Evolutionary conservation across 2,329 filamentous ascomycete species (phyloP).

Genomic region (Penicillium occitanis): DNA sequence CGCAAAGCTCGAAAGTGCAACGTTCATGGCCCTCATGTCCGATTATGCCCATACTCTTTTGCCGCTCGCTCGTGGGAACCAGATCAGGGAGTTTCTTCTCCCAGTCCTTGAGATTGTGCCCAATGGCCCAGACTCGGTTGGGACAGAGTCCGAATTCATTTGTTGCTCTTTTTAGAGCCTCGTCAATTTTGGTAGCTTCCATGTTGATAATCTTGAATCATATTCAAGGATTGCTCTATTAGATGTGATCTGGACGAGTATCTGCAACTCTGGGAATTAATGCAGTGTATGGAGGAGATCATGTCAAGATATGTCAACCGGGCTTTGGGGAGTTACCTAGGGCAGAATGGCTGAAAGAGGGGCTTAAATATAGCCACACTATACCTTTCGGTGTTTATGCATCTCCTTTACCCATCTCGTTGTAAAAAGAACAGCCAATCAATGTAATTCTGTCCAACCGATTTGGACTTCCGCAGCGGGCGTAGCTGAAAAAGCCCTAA

Average conservation of each 20-base stretch:
- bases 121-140: constrained; percentile 20
- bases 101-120: neutral
- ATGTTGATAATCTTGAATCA: neutral
- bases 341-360: neutral
- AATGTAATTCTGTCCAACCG: neutral
- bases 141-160: constrained; percentile 16
- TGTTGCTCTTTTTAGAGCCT: constrained; percentile 2
- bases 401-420: neutral
- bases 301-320: neutral
- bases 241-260: too few relatives aligned
- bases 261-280: too few relatives aligned
- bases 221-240: neutral
- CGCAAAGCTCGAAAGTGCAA: constrained; percentile 21
- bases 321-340: neutral
- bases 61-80: neutral
- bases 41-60: neutral
- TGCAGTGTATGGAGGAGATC: neutral
- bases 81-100: constrained; percentile 8
- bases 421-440: neutral
- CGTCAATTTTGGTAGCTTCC: neutral
- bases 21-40: constrained; percentile 6
- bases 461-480: neutral
- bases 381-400: neutral
- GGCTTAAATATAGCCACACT: neutral
- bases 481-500: too few relatives aligned